Evolutionary conservation across 202 grass and related monocot genomes (phyloP), one percentile per base, ranked within the genome.

Genomic region (Setaria italica): DNA sequence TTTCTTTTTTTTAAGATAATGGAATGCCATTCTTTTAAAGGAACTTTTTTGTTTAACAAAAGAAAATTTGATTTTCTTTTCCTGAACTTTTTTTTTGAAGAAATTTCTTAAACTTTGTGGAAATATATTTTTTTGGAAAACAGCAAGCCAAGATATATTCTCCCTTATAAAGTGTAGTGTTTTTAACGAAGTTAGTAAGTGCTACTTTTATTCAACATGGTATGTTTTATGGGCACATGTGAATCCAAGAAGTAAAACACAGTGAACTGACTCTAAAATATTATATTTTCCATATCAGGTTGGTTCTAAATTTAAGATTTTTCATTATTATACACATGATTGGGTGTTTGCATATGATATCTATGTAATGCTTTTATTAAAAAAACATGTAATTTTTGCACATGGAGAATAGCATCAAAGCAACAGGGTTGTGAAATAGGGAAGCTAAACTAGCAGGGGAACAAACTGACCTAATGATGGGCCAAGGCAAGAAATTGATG

Each of bases 401-500:
- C 29, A 63, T 33, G 60, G 11, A 30, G 58, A 30, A 62, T 13
- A 30, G 58, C 21, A 4, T 25, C 3, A 11, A 60, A 25, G 7
- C 19, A 58, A 25, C 57, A 59, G 8, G 7, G 57, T 29, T 60
- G 2, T 62, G 57, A 60, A 62, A 29, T 62, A 4, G 11, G 58
- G 58, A 62, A 12, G 58, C 4, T 29, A 29, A 62, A 30, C n/a
- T 4, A 25, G n/a, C 9, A 60, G n/a, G 20, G 43, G 42, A 10
- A 50, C 8, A 14, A 35, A 49, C 53, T 39, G 74, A 58, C 42
- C 53, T 87, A 70, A 20, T 70, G 34, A 70, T 62, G 63, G 21
- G 71, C 62, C 25, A 56, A 65, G 0, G 5, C 39, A 67, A 9
- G 57, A 55, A 56, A 78, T 81, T 11, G 51, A 65, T 10, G 11